Evolutionary conservation across 2,329 filamentous ascomycete species (phyloP), one percentile per base, ranked within the genome.

Genomic region (Ascochyta clinopodiicola): DNA sequence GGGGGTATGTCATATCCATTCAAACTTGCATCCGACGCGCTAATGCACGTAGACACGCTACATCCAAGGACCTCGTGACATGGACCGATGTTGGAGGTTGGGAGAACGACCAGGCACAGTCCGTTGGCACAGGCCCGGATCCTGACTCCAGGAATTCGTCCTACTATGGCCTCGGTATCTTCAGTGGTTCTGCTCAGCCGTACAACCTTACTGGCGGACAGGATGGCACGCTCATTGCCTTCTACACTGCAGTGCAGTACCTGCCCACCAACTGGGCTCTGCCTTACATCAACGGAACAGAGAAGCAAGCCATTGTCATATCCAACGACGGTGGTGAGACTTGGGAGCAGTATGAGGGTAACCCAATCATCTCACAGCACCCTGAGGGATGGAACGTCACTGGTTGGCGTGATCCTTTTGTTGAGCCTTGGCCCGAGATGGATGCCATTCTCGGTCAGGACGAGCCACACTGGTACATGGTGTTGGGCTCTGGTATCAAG

Each of bases 91-190:
- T 78, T 32, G 66, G 78, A 15, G 78, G 75, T 13, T 84, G 82
- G 82, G 61, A 79, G 57, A 73, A 77, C 31, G 72, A 70, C 22
- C 68, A 78, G 32, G 64, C 80, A 52, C 42, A 77, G 59, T 61
- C 73, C 52, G 21, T 81, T 7, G 75, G 72, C 5, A 77, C 78
- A 7, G 73, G 73, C 13, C 78, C 77, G 50, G 40, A 61, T 3
- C 61, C 64, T 9, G 59, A 62, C 9, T 69, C 66, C 8, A 46
- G 59, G 19, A 70, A 74, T 51, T 73, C 73, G 36, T 69, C 72
- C 7, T 84, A 84, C 62, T 80, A 84, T 52, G 74, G 78, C 1
- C 72, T 83, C 12, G 82, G 82, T 0, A 79, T 84, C 29, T 84
- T 84, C 65, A 81, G 79, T 4, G 82, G 82, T 3, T 81, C 80